Base-by-base conservation (phyloP, 805 yeast species). In the Groenewaldozyma salmanticensis region DNA sequence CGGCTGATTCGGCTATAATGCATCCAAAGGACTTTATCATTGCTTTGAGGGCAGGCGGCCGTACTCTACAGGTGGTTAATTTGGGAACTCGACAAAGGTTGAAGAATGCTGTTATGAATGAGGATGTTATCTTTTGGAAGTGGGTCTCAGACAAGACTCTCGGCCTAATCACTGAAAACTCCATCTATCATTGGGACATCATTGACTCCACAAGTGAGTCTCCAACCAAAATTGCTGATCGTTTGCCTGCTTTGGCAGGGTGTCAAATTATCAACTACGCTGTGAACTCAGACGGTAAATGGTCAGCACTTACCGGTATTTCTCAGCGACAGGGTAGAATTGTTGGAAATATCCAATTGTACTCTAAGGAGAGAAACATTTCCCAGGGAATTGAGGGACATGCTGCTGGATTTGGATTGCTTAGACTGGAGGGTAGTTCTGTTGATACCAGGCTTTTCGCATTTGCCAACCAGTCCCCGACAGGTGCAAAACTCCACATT, bases 381-480 rank as follows among this genome's bases (percentile, higher is more conserved):
- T 88, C 96, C 11, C 99, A 92, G 67, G 88, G 95, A 17, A 85
- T 92, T 53, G 97, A 92, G 58, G 98, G 98, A 54, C 98, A 92
- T 63, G 97, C 94, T 42, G 92, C 95, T 45, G 77, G 78, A 33
- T 92, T 92, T 66, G 86, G 95, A 41, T 69, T 72, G 45, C 67
- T 92, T 48, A 72, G 77, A 46, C 69, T 90, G 52, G 81, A 77
- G 39, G 86, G 86, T 42, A 84, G 88, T 31, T 53, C 77, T 21
- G 64, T 64, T 35, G 84, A 84, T 33, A 83, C 94, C 38, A 87
- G 85, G 63, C 78, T 90, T 24, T 90, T 92, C 61, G 83, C 94
- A 45, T 88, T 90, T 58, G 97, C 95, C 54, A 86, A 87, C 65
- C 34, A 39, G 13, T 75, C 80, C 40, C 82, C 81, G 31, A 79